These are phyloP conservation scores for Senecio squalidus DNA, from an alignment of 140 eudicot species.

Conservation along the genomic window DNA sequence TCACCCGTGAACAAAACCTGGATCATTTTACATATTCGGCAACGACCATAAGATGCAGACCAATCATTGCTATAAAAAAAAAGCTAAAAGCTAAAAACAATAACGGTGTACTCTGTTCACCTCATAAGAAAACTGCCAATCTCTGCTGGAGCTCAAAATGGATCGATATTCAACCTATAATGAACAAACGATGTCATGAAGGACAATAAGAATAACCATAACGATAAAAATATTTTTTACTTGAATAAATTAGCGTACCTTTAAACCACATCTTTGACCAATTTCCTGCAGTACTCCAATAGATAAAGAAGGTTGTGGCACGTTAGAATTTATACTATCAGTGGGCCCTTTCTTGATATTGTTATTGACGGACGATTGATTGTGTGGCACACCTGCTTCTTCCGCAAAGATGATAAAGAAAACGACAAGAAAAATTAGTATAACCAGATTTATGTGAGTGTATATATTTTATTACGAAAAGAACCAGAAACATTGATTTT, in stretches of 20 bases:
- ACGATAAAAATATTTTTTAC: background rate
- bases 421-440: conserved; percentile 2
- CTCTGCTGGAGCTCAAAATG: conserved; percentile 55
- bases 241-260: conserved; percentile 41
- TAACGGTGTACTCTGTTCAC: conserved; percentile 29
- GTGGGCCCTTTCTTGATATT: conserved; percentile 40
- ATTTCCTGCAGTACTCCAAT: conserved; percentile 85
- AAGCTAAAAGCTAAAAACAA: background rate
- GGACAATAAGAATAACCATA: conserved; percentile 5
- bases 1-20: conserved; percentile 87
- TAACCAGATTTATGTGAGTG: conserved; percentile 5
- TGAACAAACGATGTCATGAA: conserved; percentile 17
- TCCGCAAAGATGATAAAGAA: conserved; percentile 7
- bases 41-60: background rate
- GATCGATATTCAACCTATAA: conserved; percentile 88
- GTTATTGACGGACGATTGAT: conserved; percentile 27
- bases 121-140: conserved; percentile 84
- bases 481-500: too few species aligned
- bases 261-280: conserved; percentile 73
- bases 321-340: conserved; percentile 46
- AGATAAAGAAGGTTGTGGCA: conserved; percentile 47
- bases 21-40: conserved; percentile 21
- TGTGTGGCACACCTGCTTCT: conserved; percentile 32
- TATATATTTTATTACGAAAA: background rate
- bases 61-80: background rate